These are phyloP conservation scores for Xerocomus potaroensis DNA, from an alignment of 768 basidiomycete genomes.

Conservation along the genomic window DNA sequence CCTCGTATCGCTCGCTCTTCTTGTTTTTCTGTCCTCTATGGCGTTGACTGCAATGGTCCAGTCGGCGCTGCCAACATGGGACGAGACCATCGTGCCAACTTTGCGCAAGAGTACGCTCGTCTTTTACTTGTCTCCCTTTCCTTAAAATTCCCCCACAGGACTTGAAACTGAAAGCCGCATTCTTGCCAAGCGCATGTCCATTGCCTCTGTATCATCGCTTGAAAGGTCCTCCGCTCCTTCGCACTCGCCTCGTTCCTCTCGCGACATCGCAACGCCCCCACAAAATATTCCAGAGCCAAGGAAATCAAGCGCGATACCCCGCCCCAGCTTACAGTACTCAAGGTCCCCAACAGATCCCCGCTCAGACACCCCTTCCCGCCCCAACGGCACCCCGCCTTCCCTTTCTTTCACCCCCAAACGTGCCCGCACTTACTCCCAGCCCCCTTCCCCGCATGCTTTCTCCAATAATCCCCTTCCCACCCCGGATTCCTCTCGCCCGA, in stretches of 20 bases:
- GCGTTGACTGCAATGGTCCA: constrained; percentile 40
- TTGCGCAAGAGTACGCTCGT: constrained; percentile 64
- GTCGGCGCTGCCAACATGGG: constrained; percentile 56
- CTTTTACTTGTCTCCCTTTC: neutral
- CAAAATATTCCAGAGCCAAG: constrained; percentile 31
- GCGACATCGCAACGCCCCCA: constrained; percentile 16
- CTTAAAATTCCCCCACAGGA: constrained; percentile 40
- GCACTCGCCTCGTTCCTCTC: constrained; percentile 16
- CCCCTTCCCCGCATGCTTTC: constrained; percentile 30
- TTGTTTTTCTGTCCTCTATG: constrained; percentile 8
- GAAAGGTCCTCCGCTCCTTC: constrained; percentile 31
- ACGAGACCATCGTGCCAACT: constrained; percentile 77
- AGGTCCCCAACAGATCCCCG: constrained; percentile 26
- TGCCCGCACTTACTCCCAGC: constrained; percentile 63
- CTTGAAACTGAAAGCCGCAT: constrained; percentile 76
- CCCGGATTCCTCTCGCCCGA: constrained; percentile 37
- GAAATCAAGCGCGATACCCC: constrained; percentile 43
- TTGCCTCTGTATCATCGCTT: constrained; percentile 58
- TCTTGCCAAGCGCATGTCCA: constrained; percentile 73
- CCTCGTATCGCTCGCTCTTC: no score
- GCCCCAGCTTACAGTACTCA: constrained; percentile 40
- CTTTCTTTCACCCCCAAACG: constrained; percentile 41
- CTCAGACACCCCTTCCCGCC: constrained; percentile 21
- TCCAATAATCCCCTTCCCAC: constrained; percentile 29
- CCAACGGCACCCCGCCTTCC: constrained; percentile 28